Base-by-base conservation (phyloP, 257 asterid species). In the Solanum pennellii region DNA sequence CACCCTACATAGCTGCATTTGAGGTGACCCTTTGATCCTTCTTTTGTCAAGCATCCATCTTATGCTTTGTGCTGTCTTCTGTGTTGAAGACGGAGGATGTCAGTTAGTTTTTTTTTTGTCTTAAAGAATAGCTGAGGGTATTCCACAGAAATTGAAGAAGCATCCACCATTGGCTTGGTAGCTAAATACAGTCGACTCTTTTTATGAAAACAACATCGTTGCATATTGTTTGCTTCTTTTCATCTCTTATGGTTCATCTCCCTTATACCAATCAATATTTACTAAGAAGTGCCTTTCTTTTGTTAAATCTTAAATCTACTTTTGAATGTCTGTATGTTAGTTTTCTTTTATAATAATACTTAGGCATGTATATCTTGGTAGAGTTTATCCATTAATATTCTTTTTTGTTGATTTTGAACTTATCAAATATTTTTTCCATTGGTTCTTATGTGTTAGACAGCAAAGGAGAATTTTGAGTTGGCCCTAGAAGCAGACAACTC, bases 401-500 rank as follows among this genome's bases (percentile, higher is more conserved):
- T 42, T 42, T 8, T 83, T 86, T 27, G 62, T 90, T 52, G 45
- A 49, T 10, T 47, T 80, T 47, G 85, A 42, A 49, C 85, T 80
- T 47, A 18, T 47, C 85, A 47, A 80, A 47, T 27, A 18, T 27
- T 16, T 80, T 37, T 47, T 31, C 7, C 18, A 18, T 80, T 91
- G 89, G 47, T 82, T 86, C 83, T 47, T 90, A 68, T 85, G 88
- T 86, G 79, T 86, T 93, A 96, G 99, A 91, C 93, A 56, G 98
- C 99, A 86, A 95, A 96, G 88, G 96, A 96, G 93, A 88, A 92
- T 68, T 95, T 96, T 93, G 99, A 96, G 89, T 89, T 96, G 93
- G 98, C 98, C 84, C 91, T 95, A n/a, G 99, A 95, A 92, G 98
- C 93, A 87, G 98, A 96, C 95, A 94, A 94, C 93, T 82, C 93